A percentile compares a stretch with the other conserved stretches of the same genome.
phyloP scores from a whole-genome alignment of 805 yeast genomes.

The Phaffomyces opuntiae region DNA sequence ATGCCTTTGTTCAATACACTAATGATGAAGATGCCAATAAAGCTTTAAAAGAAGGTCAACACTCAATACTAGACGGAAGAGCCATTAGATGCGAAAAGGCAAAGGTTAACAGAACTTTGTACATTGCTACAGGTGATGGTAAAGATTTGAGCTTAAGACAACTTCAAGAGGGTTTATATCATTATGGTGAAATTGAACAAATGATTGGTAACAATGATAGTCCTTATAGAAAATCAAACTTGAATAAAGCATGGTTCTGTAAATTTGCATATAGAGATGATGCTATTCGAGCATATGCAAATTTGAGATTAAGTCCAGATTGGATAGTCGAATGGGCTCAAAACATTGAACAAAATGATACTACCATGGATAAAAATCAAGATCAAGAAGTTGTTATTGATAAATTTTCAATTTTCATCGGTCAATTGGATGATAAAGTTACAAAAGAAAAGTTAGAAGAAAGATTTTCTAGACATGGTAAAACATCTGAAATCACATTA shows the following conservation, averaged over 20 bases:
- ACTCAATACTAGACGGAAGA: conserved; percentile 63
- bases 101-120: conserved; percentile 81
- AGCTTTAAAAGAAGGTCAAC: conserved; percentile 67
- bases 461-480: conserved; percentile 65
- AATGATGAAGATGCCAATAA: conserved; percentile 59
- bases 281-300: conserved; percentile 79
- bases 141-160: conserved; percentile 23
- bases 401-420: conserved; percentile 68
- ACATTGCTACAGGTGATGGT: conserved; percentile 36
- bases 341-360: conserved; percentile 50
- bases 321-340: conserved; percentile 82
- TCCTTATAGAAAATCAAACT: conserved; percentile 22
- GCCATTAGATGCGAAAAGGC: conserved; percentile 85
- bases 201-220: conserved; percentile 37
- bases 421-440: conserved; percentile 54
- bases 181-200: conserved; percentile 75
- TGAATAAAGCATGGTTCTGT: conserved; percentile 55
- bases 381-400: conserved; percentile 47
- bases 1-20: conserved; percentile 85
- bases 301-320: conserved; percentile 44
- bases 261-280: conserved; percentile 80
- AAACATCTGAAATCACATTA: conserved; percentile 47
- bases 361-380: conserved; percentile 13
- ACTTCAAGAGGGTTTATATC: conserved; percentile 33
- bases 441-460: conserved; percentile 47